Evolutionary conservation across 495 filamentous ascomycete species (phyloP).

Genomic region (Collariella sp.): DNA sequence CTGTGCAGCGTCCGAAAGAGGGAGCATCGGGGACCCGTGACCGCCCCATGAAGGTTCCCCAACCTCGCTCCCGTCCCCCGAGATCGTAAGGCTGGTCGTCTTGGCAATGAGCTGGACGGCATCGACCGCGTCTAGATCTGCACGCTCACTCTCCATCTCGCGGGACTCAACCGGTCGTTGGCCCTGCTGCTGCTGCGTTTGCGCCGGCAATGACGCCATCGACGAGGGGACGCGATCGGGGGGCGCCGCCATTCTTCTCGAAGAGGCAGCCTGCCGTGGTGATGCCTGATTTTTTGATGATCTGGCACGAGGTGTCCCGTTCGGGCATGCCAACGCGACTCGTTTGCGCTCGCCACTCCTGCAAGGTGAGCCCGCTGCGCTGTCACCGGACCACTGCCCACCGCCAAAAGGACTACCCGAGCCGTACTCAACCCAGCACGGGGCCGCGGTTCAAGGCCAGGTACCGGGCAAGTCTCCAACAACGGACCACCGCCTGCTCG

Average conservation of each 20-base stretch:
- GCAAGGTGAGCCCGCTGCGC: neutral
- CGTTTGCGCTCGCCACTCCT: neutral
- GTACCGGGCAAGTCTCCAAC: neutral
- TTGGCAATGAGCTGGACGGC: constrained; percentile 19
- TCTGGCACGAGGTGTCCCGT: constrained; percentile 7
- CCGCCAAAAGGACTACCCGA: neutral
- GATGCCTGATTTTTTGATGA: constrained; percentile 6
- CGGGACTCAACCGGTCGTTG: neutral
- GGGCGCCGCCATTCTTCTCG: neutral
- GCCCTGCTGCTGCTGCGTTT: neutral
- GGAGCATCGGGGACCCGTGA: neutral
- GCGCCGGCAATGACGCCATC: constrained; percentile 14
- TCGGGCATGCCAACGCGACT: neutral
- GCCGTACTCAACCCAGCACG: neutral
- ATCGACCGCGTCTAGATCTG: constrained; percentile 7
- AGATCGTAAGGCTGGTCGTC: constrained; percentile 19
- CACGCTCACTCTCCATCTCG: neutral
- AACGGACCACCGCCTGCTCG: too few relatives aligned
- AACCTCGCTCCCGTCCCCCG: constrained; percentile 11
- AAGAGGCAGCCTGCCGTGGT: constrained; percentile 11
- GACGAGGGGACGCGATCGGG: neutral
- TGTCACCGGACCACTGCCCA: neutral
- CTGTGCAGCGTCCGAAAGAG: neutral
- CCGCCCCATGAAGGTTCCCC: neutral
- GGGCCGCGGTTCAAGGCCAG: neutral